Base-by-base conservation (phyloP, 1,284 basidiomycete species). In the Gomphus bonarii region DNA sequence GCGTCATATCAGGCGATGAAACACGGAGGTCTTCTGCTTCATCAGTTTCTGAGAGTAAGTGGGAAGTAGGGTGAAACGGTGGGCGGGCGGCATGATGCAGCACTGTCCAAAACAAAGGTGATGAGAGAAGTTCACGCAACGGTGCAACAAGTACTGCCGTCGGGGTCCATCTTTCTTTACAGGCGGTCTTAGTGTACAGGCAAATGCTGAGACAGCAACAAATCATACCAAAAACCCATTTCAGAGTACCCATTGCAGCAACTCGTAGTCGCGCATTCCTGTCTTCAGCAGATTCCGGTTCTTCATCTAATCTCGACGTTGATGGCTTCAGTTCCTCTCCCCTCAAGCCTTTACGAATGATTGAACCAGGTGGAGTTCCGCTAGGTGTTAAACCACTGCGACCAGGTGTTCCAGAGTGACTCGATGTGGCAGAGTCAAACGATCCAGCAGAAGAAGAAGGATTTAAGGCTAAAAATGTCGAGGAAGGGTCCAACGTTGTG, bases 231-330 rank as follows among this genome's bases (percentile, higher is more conserved):
- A 87, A 58, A 5, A 84, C 66, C 80, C 83, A 88, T 58, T 75
- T 73, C 7, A 89, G 65, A 6, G 84, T 81, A 2, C 88, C 83
- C 12, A 95, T 72, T 0, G 84, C 90, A 14, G 82, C 80, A 9
- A 87, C 77, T 38, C 90, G 75, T 60, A 93, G 68, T 54, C 91
- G 74, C 0, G 85, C 87, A 61, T 76, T 78, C 46, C 85, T 72
- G 65, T 94, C 91, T 30, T 72, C 68, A 42, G 83, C 81, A 36
- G 69, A 77, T 67, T 89, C 87, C 55, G 86, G 84, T 3, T 77
- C 73, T 35, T 77, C 76, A 16, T 86, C 84, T 0, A 69, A 62
- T 61, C 75, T 77, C 25, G 52, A 28, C 49, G 71, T 56, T 11
- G 77, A 70, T 1, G 66, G 9, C 8, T 57, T 58, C 12, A 59